Evolutionary conservation across 768 basidiomycete species (phyloP).

Genomic region (Zangia roseola): DNA sequence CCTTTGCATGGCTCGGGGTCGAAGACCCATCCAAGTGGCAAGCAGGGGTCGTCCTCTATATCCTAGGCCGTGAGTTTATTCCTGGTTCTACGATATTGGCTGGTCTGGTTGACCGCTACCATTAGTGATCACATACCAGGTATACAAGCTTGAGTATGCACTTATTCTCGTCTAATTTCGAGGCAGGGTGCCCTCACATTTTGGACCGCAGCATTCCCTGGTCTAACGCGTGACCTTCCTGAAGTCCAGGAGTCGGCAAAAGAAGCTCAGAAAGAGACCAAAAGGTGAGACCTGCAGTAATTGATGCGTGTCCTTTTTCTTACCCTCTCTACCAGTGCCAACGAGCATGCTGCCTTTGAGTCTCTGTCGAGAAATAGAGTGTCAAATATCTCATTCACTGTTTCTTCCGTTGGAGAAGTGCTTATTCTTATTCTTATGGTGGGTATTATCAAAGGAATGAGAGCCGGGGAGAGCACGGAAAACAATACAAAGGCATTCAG

Average conservation of each 20-base stretch:
- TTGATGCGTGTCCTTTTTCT: neutral
- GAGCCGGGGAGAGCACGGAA: conserved; percentile 57
- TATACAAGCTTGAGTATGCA: conserved; percentile 10
- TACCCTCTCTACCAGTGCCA: conserved; percentile 27
- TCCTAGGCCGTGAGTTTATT: conserved; percentile 53
- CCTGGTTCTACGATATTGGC: neutral
- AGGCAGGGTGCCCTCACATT: conserved; percentile 66
- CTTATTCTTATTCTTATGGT: conserved; percentile 70
- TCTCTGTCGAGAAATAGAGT: conserved; percentile 71
- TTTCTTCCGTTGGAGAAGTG: conserved; percentile 70
- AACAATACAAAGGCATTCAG: conserved; percentile 78
- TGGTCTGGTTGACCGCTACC: neutral
- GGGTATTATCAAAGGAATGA: conserved; percentile 67
- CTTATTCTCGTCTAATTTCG: neutral
- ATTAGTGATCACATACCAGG: conserved; percentile 72
- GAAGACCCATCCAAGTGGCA: conserved; percentile 64
- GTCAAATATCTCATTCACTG: conserved; percentile 71
- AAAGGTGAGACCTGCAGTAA: conserved; percentile 38
- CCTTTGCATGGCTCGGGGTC: conserved; percentile 78
- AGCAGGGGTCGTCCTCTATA: conserved; percentile 58
- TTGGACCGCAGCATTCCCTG: conserved; percentile 84
- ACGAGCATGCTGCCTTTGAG: conserved; percentile 54
- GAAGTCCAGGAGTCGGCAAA: conserved; percentile 57
- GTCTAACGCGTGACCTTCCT: conserved; percentile 66
- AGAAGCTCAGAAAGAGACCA: conserved; percentile 40